Percentiles rank a stretch among this genome's conserved stretches.
These are phyloP conservation scores for Chamaecyparis obtusa DNA, from an alignment of 75 land plant species.

Conservation along the genomic window DNA sequence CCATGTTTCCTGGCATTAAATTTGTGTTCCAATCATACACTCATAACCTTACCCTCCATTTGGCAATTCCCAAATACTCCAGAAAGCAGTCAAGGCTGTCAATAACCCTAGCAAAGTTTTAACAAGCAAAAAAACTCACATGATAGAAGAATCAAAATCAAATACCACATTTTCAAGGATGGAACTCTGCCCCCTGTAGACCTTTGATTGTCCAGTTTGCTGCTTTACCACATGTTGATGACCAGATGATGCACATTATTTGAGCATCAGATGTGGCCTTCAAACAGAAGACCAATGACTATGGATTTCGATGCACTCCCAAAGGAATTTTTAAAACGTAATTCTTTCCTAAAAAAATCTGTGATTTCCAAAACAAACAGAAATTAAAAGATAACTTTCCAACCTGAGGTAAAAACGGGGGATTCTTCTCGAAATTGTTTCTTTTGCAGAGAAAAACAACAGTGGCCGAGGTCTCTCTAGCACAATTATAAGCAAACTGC, in stretches of 20 bases:
- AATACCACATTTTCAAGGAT: not conserved
- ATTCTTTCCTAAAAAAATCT: not conserved
- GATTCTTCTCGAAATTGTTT: constrained; percentile 53
- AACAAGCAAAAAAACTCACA: not conserved
- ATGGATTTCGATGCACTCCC: not conserved
- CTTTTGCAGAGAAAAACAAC: constrained; percentile 79
- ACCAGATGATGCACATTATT: not conserved
- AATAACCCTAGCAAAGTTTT: not conserved
- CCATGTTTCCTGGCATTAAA: not conserved
- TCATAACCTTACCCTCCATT: too few species aligned
- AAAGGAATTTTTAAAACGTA: not conserved
- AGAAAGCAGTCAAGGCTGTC: too few species aligned
- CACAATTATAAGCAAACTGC: constrained; percentile 70
- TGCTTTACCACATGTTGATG: not conserved
- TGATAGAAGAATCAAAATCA: not conserved
- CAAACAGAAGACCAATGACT: not conserved
- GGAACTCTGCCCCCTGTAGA: not conserved
- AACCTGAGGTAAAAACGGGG: constrained; percentile 75
- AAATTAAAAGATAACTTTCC: not conserved
- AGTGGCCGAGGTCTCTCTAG: constrained; percentile 13
- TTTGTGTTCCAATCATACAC: too few species aligned
- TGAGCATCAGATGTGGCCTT: not conserved
- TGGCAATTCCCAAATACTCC: too few species aligned
- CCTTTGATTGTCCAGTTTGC: not conserved
- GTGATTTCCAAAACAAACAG: not conserved